Evolutionary conservation across 306 rosid genomes (phyloP).

Genomic region (Cicer judaicum): DNA sequence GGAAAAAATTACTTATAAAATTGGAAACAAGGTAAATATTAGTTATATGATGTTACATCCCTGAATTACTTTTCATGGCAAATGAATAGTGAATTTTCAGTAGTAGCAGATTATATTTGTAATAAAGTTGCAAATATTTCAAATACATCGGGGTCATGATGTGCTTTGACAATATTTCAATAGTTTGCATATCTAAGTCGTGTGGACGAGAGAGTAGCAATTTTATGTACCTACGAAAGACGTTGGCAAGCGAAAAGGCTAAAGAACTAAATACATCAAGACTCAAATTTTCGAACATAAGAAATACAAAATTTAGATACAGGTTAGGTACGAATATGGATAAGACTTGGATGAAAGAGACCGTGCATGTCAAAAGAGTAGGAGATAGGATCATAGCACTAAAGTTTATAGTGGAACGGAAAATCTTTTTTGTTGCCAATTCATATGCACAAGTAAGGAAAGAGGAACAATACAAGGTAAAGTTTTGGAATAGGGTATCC

Average conservation of each 20-base stretch:
- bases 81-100: constrained; percentile 19
- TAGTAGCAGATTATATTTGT: constrained; percentile 17
- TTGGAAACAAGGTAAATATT: constrained; percentile 84
- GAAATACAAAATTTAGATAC: neutral
- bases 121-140: constrained; percentile 9
- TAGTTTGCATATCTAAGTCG: constrained; percentile 5
- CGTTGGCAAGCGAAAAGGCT: neutral
- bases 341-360: neutral
- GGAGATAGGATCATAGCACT: neutral
- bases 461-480: neutral
- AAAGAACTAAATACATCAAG: neutral
- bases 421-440: neutral
- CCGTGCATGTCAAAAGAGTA: neutral
- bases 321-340: neutral
- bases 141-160: constrained; percentile 16
- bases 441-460: neutral
- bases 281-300: neutral
- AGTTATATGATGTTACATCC: constrained; percentile 25
- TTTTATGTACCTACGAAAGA: neutral
- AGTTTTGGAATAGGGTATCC: neutral
- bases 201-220: constrained; percentile 12
- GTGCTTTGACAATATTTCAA: neutral
- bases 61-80: constrained; percentile 14
- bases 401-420: neutral
- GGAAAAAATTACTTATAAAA: constrained; percentile 79